Base-by-base conservation (phyloP, 768 basidiomycete genomes). In the Tremella mesenterica region DNA sequence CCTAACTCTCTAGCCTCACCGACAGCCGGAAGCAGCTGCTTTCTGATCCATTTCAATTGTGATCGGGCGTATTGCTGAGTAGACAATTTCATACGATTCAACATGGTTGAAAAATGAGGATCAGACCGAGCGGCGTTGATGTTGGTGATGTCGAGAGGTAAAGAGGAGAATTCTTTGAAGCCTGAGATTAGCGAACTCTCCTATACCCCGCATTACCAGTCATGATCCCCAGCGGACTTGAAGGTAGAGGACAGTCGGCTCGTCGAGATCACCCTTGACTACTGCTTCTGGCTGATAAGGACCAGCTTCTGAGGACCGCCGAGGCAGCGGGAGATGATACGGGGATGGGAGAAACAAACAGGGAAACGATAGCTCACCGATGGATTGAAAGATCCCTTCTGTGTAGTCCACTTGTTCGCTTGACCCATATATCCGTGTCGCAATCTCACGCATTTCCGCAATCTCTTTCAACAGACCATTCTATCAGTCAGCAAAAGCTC, bases 61-160 rank as follows among this genome's bases (percentile, higher is more conserved):
- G 84, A 78, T 67, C 86, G 88, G 0, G 95, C 88, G 69, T 97
- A 99, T 72, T 90, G 85, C 20, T 85, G 77, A 7, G 92, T 99
- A 0, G 85, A 83, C 0, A 79, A 72, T 70, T 96, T 95, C 84
- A 91, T 92, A 8, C 79, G 79, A 38, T 85, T 83, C 6, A 86
- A 74, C 0, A 85, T 85, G 13, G 75, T 73, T 3, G 73, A 54
- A 64, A 84, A 85, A 12, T 73, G 65, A 46, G 65, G 64, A 27
- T 69, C 53, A n/a, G n/a, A n/a, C n/a, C n/a, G n/a, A n/a, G n/a
- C n/a, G 2, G 48, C 18, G 0, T 34, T 31, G 2, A 71, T 59
- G 10, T 60, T 36, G 13, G 53, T 1, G 10, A 44, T 44, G 13
- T 58, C 52, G 5, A 63, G 44, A 23, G 25, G 89, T 75, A 72